Evolutionary conservation across 352 stramenopile genomes (phyloP), one percentile per base, ranked within the genome.

Genomic region (Phytophthora pseudosyringae): DNA sequence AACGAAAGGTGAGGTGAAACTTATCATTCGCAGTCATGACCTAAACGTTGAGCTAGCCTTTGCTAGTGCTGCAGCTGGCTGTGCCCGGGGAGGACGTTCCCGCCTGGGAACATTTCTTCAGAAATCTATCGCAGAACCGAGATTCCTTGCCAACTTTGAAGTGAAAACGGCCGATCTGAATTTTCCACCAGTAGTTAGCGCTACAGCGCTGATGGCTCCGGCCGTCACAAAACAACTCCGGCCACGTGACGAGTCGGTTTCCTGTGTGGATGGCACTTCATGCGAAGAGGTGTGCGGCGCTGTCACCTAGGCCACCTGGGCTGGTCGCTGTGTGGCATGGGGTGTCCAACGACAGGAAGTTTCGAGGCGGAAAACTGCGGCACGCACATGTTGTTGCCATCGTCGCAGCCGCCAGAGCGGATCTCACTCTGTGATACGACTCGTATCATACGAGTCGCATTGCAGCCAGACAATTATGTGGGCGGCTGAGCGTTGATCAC

Each of bases 331-430:
- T 21, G 21, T 21, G 21, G 13, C 44, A 49, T 41, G 48, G 39
- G 33, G 33, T 47, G 35, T 55, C 55, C 21, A 55, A 47, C 55
- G 55, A 65, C 57, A 58, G 46, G 47, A 65, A 51, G 57, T 59
- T 65, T 61, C 29, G n/a, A 7, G 25, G 13, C 8, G 31, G 21
- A 31, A 38, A 36, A 31, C 9, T 16, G 49, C 45, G 16, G 32
- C 41, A 21, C 47, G 10, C 9, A 21, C 21, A 21, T 21, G 21
- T 21, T 2, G 21, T 21, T 21, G 21, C n/a, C 38, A 26, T 35
- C 15, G 33, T 29, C 41, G 48, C 32, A 33, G 5, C 18, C 21
- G 21, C 21, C 21, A 21, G n/a, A 45, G 25, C 51, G 28, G 41
- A 62, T 62, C 40, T 62, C 54, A 62, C 21, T 21, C 21, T 21